phyloP scores from a whole-genome alignment of 345 rosid species.

The Citrus maxima region DNA sequence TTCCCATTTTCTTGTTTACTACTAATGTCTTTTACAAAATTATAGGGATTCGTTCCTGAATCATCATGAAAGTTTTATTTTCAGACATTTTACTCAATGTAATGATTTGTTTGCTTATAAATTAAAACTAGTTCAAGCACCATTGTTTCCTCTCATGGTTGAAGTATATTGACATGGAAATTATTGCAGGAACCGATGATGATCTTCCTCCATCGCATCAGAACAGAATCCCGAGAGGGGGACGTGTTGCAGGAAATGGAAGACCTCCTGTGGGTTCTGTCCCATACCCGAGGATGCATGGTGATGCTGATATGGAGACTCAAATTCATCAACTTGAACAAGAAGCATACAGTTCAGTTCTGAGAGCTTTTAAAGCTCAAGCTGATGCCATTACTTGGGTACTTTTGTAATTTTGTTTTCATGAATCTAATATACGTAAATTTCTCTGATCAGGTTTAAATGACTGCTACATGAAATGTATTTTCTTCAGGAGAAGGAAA shows the following conservation, averaged over 20 bases:
- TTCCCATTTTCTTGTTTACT: neutral
- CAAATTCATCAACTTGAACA: conserved; percentile 86
- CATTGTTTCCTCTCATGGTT: neutral
- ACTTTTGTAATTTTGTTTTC: conserved; percentile 17
- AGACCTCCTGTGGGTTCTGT: conserved; percentile 48
- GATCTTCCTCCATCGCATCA: conserved; percentile 79
- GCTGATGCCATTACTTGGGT: conserved; percentile 97
- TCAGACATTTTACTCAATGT: neutral
- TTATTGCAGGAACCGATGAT: conserved; percentile 76
- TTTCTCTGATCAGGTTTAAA: conserved; percentile 30
- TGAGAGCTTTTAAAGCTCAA: conserved; percentile 93
- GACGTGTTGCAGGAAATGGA: conserved; percentile 61
- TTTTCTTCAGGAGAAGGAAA: conserved; percentile 78
- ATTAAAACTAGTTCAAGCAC: too few relatives aligned
- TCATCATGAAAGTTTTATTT: neutral
- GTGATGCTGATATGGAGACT: conserved; percentile 80
- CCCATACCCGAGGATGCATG: conserved; percentile 66
- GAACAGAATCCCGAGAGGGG: conserved; percentile 60
- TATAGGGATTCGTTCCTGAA: neutral
- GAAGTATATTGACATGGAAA: neutral
- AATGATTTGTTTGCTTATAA: neutral
- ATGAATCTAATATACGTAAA: conserved; percentile 20
- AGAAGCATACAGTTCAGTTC: conserved; percentile 76
- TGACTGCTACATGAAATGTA: conserved; percentile 29
- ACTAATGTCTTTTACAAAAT: neutral